These are phyloP conservation scores for Acanthamoeba lenticulata DNA, from an alignment of 208 protist species.

Conservation along the genomic window DNA sequence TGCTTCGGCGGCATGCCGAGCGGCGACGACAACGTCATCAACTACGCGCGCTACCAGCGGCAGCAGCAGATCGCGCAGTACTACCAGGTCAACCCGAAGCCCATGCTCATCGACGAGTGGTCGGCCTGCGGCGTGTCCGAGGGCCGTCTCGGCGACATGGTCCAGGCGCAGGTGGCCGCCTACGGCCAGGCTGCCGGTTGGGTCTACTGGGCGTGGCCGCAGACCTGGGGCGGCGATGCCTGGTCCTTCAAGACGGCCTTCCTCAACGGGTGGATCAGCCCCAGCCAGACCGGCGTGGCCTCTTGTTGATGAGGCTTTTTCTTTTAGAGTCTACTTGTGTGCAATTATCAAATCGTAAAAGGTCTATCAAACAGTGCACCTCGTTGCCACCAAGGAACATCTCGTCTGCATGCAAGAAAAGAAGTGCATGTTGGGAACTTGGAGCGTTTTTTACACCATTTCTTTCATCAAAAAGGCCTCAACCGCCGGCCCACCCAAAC, in stretches of 20 bases:
- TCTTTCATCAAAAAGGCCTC: no score
- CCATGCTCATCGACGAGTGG: slow-evolving; percentile 17
- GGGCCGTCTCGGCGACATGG: neutral
- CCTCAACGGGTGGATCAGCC: neutral
- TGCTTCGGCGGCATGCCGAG: slow-evolving; percentile 39
- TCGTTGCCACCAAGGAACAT: no score
- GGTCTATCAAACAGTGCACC: no score
- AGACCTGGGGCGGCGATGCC: neutral
- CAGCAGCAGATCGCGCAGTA: neutral
- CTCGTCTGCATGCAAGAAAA: no score
- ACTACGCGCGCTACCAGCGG: slow-evolving; percentile 5
- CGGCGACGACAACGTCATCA: neutral
- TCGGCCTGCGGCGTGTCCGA: neutral
- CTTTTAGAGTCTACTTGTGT: no score
- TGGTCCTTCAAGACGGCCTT: slow-evolving; percentile 26
- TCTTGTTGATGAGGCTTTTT: neutral
- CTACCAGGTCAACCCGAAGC: slow-evolving; percentile 18
- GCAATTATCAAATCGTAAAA: no score
- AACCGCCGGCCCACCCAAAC: no score
- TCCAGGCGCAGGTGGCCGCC: neutral
- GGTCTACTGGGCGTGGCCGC: neutral
- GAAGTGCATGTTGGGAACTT: no score
- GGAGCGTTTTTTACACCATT: no score
- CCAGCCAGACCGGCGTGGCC: neutral
- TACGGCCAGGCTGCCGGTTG: neutral